Percentiles rank a stretch among this genome's conserved stretches.
These are phyloP conservation scores for Solanum bulbocastanum DNA, from an alignment of 257 asterid genomes.

Conservation along the genomic window DNA sequence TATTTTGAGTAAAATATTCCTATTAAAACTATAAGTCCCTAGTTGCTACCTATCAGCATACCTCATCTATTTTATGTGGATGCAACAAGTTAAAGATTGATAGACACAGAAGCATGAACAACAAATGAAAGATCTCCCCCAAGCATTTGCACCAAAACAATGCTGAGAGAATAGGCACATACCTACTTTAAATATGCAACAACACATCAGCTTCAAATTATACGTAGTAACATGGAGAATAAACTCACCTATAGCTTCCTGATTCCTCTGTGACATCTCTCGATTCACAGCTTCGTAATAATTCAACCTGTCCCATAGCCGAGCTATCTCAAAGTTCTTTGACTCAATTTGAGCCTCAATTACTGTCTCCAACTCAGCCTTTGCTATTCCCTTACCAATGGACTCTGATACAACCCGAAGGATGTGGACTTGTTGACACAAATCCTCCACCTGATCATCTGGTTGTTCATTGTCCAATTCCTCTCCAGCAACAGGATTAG, in stretches of 20 bases:
- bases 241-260: slow-evolving; percentile 82
- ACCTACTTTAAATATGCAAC: neutral
- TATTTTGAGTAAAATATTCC: neutral
- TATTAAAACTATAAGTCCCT: neutral
- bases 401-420: slow-evolving; percentile 62
- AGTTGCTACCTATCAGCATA: neutral
- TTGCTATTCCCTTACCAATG: slow-evolving; percentile 81
- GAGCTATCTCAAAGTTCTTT: slow-evolving; percentile 76
- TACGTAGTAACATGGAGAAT: neutral
- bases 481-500: slow-evolving; percentile 25
- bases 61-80: neutral
- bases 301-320: slow-evolving; percentile 72
- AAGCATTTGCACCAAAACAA: neutral
- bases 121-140: neutral
- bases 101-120: neutral
- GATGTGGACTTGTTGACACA: slow-evolving; percentile 53
- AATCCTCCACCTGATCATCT: slow-evolving; percentile 40
- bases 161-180: neutral
- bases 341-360: slow-evolving; percentile 70
- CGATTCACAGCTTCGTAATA: slow-evolving; percentile 89
- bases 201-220: neutral
- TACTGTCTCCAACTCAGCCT: slow-evolving; percentile 83
- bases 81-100: neutral
- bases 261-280: slow-evolving; percentile 98
- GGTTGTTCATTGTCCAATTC: slow-evolving; percentile 35